Evolutionary conservation across 306 rosid genomes (phyloP), one percentile per base, ranked within the genome.

Genomic region (Begonia masoniana): DNA sequence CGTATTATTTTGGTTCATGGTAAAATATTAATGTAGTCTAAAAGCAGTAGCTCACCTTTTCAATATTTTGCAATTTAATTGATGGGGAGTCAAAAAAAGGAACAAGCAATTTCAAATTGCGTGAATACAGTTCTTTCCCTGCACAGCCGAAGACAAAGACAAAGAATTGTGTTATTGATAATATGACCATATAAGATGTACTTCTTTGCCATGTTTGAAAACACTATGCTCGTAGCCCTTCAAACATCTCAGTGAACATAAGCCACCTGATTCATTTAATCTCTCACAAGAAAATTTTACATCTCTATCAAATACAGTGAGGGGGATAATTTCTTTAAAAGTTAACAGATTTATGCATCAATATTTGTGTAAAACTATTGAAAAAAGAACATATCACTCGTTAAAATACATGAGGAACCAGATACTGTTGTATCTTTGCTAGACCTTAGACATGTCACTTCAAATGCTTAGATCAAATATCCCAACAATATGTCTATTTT

Each of bases 91-190:
- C 94, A 59, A 89, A 78, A 81, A 85, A 89, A 62, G 94, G 97
- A 71, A 85, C 94, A 35, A 85, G 95, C 87, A 89, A 76, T 79
- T 89, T 89, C 84, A 89, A 69, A 89, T 89, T 89, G 74, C 79
- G 79, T 9, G 77, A 80, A 66, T 89, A 82, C 72, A 85, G 72
- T 55, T 82, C 95, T 78, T 59, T 89, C 54, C 97, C 97, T 85
- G 77, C 55, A 68, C 45, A 55, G 43, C 39, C 49, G 64, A 65
- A 14, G n/a, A 31, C 9, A 31, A 31, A 31, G 39, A 31, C 39
- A 31, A 31, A 4, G 39, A 31, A 31, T 31, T 31, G 39, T 31
- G 39, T 31, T 31, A 1, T 31, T 31, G 64, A 62, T 63, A 53
- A 71, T 61, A 69, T 55, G 51, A 53, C 9, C 13, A 47, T 51